Evolutionary conservation across 768 basidiomycete species (phyloP).

Genomic region (Auricularia sp.): DNA sequence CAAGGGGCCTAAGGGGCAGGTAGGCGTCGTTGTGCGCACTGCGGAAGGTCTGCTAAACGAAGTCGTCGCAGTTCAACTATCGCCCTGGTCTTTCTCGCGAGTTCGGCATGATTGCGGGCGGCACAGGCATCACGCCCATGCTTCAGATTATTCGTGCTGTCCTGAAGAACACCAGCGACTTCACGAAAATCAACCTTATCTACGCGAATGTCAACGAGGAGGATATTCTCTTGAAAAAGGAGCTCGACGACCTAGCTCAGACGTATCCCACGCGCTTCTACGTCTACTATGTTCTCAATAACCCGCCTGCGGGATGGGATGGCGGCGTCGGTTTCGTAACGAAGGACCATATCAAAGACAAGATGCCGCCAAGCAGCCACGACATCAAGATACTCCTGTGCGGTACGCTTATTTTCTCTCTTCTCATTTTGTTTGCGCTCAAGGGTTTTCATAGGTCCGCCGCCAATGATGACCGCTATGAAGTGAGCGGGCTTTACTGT

Average conservation of each 20-base stretch:
- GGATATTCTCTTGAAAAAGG: constrained; percentile 84
- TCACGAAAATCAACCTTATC: constrained; percentile 74
- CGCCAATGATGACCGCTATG: constrained; percentile 72
- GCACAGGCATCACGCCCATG: constrained; percentile 99
- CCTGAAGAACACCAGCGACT: constrained; percentile 80
- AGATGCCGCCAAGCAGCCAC: constrained; percentile 55
- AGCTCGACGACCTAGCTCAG: constrained; percentile 70
- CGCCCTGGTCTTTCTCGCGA: constrained; percentile 56
- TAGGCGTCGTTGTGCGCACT: not conserved
- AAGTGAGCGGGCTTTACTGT: constrained; percentile 38
- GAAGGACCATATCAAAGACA: constrained; percentile 79
- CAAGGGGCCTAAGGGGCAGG: constrained; percentile 90
- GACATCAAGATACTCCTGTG: constrained; percentile 83
- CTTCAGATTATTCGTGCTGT: constrained; percentile 94
- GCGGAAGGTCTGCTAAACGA: not conserved
- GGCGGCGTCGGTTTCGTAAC: constrained; percentile 89
- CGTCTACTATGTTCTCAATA: constrained; percentile 89
- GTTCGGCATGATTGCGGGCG: constrained; percentile 95
- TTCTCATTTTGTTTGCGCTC: not conserved
- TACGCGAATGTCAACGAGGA: constrained; percentile 93
- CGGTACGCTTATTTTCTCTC: constrained; percentile 32
- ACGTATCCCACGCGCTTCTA: constrained; percentile 60
- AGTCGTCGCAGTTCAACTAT: constrained; percentile 54
- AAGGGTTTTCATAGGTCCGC: constrained; percentile 37
- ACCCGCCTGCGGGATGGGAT: constrained; percentile 77